Percentiles rank a stretch among this genome's conserved stretches.
These are phyloP conservation scores for Amanita thiersii DNA, from an alignment of 768 basidiomycete genomes.

Conservation along the genomic window DNA sequence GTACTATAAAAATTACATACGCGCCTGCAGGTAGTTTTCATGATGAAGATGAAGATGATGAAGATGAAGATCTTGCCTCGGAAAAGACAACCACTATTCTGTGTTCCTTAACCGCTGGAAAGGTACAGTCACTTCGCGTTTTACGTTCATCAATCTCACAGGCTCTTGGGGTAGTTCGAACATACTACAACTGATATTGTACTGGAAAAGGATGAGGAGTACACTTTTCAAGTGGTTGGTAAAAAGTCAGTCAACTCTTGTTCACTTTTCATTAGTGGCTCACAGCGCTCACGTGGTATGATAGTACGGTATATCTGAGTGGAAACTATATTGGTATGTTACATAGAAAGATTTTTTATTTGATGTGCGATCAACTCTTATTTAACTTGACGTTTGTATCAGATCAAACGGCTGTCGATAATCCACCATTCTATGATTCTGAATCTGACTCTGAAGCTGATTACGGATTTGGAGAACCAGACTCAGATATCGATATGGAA, in stretches of 20 bases:
- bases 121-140: slow-evolving; percentile 36
- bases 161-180: slow-evolving; percentile 75
- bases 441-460: slow-evolving; percentile 52
- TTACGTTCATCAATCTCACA: background rate
- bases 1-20: slow-evolving; percentile 63
- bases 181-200: slow-evolving; percentile 65
- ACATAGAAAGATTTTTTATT: slow-evolving; percentile 1
- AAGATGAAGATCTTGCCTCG: slow-evolving; percentile 15
- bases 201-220: slow-evolving; percentile 57
- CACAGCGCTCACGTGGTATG: slow-evolving; percentile 8
- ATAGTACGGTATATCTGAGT: slow-evolving; percentile 65
- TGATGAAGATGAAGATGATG: slow-evolving; percentile 31
- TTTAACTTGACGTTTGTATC: slow-evolving; percentile 3
- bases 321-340: slow-evolving; percentile 77
- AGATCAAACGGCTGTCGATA: slow-evolving; percentile 49
- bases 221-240: slow-evolving; percentile 64
- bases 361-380: background rate
- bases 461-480: slow-evolving; percentile 65
- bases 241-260: slow-evolving; percentile 56
- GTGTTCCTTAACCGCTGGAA: slow-evolving; percentile 75
- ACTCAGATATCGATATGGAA: slow-evolving; percentile 78
- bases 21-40: slow-evolving; percentile 24
- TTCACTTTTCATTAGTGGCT: slow-evolving; percentile 1
- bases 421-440: slow-evolving; percentile 35
- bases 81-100: slow-evolving; percentile 45